Conservation (phyloP, 805 yeast species). For the Candida succiphila region DNA sequence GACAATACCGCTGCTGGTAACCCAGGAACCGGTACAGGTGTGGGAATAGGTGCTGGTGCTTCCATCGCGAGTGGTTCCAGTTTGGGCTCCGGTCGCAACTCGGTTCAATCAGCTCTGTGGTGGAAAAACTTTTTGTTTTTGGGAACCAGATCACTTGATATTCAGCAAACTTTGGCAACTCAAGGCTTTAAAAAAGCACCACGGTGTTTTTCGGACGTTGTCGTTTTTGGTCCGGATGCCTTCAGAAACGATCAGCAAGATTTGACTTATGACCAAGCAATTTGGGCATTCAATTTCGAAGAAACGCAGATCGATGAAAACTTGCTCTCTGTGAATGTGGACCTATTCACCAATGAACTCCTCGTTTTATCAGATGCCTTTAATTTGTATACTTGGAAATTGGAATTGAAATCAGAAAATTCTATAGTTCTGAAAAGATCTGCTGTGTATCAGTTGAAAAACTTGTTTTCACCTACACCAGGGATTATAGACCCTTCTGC, state of each 20-base stretch:
- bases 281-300: constrained; percentile 24
- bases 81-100: no score
- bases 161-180: not conserved
- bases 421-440: constrained; percentile 12
- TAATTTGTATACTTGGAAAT: constrained; percentile 25
- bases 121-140: constrained; percentile 22
- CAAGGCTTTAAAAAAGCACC: not conserved
- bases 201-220: constrained; percentile 18
- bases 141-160: constrained; percentile 13
- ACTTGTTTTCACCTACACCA: constrained; percentile 10
- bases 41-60: constrained; percentile 17
- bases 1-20: constrained; percentile 20
- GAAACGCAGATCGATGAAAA: constrained; percentile 17
- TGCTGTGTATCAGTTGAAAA: constrained; percentile 17
- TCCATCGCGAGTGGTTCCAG: constrained; percentile 18
- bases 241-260: constrained; percentile 7
- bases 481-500: constrained; percentile 9
- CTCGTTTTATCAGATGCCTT: constrained; percentile 21
- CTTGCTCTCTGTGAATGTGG: constrained; percentile 19
- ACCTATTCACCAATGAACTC: constrained; percentile 16
- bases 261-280: constrained; percentile 18
- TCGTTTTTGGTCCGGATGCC: constrained; percentile 17
- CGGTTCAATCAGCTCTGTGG: constrained; percentile 27
- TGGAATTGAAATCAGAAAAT: constrained; percentile 2
- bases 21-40: constrained; percentile 21